Base-by-base conservation (phyloP, 148 eudicot species). In the Rhododendron ovatum region DNA sequence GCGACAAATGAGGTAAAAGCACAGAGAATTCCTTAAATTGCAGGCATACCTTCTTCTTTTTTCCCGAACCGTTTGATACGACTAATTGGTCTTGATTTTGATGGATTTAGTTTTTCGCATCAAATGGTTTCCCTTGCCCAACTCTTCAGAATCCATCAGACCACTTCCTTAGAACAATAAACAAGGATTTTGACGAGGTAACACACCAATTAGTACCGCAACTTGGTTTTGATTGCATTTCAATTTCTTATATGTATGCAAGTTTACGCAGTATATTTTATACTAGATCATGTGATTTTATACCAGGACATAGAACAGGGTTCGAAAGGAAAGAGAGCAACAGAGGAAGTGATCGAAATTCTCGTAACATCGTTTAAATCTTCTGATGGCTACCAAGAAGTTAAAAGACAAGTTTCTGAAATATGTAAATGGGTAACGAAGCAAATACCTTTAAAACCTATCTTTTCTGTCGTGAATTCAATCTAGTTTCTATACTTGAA, bases 111-210 rank as follows among this genome's bases (percentile, higher is more conserved):
- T 92, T 92, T 84, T 93, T 94, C 80, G 82, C 91, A 45, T 35
- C 81, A 22, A 90, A 88, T 91, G 95, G 98, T 0, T 93, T 91
- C 69, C 92, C 92, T 0, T 94, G 98, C 84, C 94, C 95, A 8
- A 63, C 90, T 61, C 69, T 90, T 63, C 88, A 89, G 73, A 94
- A 94, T 47, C 98, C 95, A 37, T 89, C 94, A 3, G 98, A 94
- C 88, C 94, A 93, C 89, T 94, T 86, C 75, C 90, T 94, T 47
- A 74, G 76, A 37, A 90, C 89, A 33, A 92, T 95, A 63, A 94
- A 91, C 88, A 73, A 88, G 77, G 98, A 94, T 86, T 92, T 93
- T 83, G 92, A 94, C 55, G 87, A 85, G 91, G 94, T 93, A 61
- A 69, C 20, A 53, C 1, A n/a, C 11, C 3, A 12, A 10, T 11